These are phyloP conservation scores for Glebionis coronaria DNA, from an alignment of 129 eudicot genomes.

Conservation along the genomic window DNA sequence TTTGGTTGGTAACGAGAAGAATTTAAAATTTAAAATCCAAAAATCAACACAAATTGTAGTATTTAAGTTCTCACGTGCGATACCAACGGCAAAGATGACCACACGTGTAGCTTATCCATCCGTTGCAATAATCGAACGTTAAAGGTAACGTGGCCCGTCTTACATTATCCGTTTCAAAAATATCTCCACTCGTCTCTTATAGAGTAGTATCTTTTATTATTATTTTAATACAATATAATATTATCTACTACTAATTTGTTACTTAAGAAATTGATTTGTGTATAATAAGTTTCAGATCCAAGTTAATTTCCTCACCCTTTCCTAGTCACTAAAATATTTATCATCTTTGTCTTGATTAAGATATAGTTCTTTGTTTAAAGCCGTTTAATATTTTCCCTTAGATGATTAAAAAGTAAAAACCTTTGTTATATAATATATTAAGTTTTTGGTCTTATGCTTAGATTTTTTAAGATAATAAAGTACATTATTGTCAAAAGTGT, in stretches of 20 bases:
- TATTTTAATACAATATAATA: not conserved
- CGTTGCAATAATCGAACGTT: slow-evolving; percentile 24
- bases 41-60: slow-evolving; percentile 4
- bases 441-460: no score
- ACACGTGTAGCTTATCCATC: slow-evolving; percentile 19
- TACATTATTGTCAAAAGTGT: no score
- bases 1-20: slow-evolving; percentile 17
- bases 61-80: slow-evolving; percentile 16
- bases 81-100: not conserved
- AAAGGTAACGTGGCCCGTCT: slow-evolving; percentile 16
- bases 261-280: not conserved
- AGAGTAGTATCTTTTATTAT: not conserved
- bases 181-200: slow-evolving; percentile 3
- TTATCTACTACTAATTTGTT: not conserved
- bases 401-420: no score
- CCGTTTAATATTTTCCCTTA: no score
- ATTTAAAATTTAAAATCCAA: not conserved
- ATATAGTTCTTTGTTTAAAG: no score
- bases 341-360: no score
- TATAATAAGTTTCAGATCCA: slow-evolving; percentile 4
- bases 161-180: slow-evolving; percentile 20
- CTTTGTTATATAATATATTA: no score
- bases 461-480: no score
- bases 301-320: slow-evolving; percentile 9
- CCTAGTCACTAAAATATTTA: not conserved